Conservation (phyloP, 2,329 filamentous ascomycete genomes). For the Alternaria conjuncta region DNA sequence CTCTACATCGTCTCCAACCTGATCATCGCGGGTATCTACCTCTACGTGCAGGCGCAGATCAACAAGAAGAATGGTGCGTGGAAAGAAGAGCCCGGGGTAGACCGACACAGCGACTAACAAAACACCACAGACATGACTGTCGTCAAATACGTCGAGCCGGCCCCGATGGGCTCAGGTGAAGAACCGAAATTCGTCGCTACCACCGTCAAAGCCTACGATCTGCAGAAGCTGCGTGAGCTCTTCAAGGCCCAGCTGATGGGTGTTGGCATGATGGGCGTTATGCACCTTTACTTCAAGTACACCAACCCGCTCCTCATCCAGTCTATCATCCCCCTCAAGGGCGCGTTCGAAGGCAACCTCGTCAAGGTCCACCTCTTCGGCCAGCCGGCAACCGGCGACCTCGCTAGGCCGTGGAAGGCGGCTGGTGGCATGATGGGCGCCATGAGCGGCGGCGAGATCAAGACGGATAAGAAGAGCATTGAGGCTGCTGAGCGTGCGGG, state of each 20-base stretch:
- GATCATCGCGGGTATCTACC: slow-evolving; percentile 82
- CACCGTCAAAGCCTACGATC: slow-evolving; percentile 94
- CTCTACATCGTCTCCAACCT: slow-evolving; percentile 76
- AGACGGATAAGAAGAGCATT: slow-evolving; percentile 76
- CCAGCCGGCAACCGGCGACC: slow-evolving; percentile 83
- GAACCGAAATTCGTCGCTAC: slow-evolving; percentile 97
- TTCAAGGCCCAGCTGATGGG: slow-evolving; percentile 96
- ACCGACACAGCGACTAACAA: slow-evolving; percentile 18
- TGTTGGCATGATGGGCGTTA: slow-evolving; percentile 95
- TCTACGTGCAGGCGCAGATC: slow-evolving; percentile 84
- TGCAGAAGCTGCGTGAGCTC: slow-evolving; percentile 79
- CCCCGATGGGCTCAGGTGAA: slow-evolving; percentile 90
- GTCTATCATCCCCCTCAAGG: slow-evolving; percentile 97
- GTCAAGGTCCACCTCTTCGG: slow-evolving; percentile 95
- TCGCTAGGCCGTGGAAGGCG: slow-evolving; percentile 96
- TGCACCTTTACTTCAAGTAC: slow-evolving; percentile 99
- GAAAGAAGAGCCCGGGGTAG: not conserved
- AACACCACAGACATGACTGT: slow-evolving; percentile 80
- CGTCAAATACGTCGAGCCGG: slow-evolving; percentile 97
- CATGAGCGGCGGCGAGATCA: slow-evolving; percentile 73
- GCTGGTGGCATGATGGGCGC: slow-evolving; percentile 81
- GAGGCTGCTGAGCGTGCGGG: slow-evolving; percentile 59
- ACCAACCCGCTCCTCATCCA: slow-evolving; percentile 99
- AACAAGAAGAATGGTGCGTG: slow-evolving; percentile 94
- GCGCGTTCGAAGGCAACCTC: slow-evolving; percentile 91